These are phyloP conservation scores for Ogataea hybrid DNA, from an alignment of 1,139 yeast genomes.

Conservation along the genomic window DNA sequence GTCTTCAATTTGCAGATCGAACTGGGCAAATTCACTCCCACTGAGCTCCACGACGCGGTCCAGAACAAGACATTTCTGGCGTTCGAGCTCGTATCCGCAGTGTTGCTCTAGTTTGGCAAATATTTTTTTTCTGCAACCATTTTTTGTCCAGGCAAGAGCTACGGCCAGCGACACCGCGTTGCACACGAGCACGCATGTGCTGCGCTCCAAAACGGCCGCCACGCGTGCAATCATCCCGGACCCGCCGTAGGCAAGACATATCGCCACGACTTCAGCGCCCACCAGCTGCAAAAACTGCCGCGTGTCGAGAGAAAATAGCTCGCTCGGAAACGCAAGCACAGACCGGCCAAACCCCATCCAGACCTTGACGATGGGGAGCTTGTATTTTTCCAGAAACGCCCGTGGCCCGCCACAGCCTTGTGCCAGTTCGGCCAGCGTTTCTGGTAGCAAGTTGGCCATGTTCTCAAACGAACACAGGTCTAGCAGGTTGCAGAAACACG, in stretches of 20 bases:
- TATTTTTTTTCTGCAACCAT: too few species aligned
- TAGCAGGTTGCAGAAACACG: slow-evolving; percentile 41
- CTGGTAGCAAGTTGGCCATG: slow-evolving; percentile 35
- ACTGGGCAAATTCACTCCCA: too few species aligned
- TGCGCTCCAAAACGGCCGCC: slow-evolving; percentile 11
- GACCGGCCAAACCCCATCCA: slow-evolving; percentile 41
- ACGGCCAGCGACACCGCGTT: too few species aligned
- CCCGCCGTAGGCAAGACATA: slow-evolving; percentile 34
- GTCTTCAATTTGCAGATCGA: too few species aligned
- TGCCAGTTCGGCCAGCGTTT: slow-evolving; percentile 25
- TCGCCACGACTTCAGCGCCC: slow-evolving; percentile 38
- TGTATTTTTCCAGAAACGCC: slow-evolving; percentile 33
- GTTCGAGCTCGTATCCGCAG: too few species aligned
- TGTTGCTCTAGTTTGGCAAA: too few species aligned
- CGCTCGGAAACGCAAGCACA: slow-evolving; percentile 40
- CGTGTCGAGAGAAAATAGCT: slow-evolving; percentile 34
- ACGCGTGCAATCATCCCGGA: slow-evolving; percentile 13
- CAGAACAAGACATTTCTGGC: too few species aligned
- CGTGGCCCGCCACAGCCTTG: slow-evolving; percentile 19
- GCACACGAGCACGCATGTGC: slow-evolving; percentile 14
- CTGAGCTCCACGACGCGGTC: too few species aligned
- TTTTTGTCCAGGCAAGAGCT: too few species aligned
- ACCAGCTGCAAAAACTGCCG: slow-evolving; percentile 34
- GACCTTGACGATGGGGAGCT: slow-evolving; percentile 32
- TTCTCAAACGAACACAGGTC: slow-evolving; percentile 39